Evolutionary conservation across 2,329 filamentous ascomycete genomes (phyloP).

Genomic region (Penicillium digitatum): DNA sequence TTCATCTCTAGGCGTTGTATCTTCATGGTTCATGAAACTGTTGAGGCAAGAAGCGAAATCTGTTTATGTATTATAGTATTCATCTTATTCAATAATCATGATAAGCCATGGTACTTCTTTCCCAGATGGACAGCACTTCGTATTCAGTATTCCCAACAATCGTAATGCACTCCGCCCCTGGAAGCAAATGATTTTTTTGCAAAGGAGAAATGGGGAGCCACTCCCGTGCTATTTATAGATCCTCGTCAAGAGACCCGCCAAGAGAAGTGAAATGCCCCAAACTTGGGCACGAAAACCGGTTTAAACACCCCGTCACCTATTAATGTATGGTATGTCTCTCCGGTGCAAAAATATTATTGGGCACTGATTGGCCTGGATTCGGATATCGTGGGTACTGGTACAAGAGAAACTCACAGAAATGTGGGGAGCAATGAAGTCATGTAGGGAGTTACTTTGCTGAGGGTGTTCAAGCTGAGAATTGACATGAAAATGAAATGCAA

Average conservation of each 20-base stretch:
- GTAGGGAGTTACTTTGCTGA: neutral
- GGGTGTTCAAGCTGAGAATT: neutral
- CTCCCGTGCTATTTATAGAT: neutral
- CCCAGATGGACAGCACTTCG: neutral
- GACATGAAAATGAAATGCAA: neutral
- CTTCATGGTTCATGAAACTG: neutral
- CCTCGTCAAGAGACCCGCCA: neutral
- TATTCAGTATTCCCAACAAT: too few relatives aligned
- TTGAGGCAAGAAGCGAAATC: slow-evolving; percentile 2
- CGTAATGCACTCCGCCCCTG: too few relatives aligned
- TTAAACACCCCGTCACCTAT: neutral
- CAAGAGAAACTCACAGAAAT: slow-evolving; percentile 6
- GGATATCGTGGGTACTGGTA: neutral
- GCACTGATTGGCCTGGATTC: slow-evolving; percentile 8
- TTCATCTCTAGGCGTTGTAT: slow-evolving; percentile 2
- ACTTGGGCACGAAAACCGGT: neutral
- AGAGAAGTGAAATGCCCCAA: neutral
- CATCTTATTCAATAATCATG: neutral
- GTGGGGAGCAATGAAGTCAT: neutral
- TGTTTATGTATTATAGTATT: slow-evolving; percentile 3
- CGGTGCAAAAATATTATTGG: neutral
- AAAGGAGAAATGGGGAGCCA: neutral
- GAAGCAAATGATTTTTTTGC: neutral
- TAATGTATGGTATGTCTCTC: neutral
- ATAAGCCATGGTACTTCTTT: neutral